Evolutionary conservation across 768 basidiomycete genomes (phyloP).

Genomic region (Gelatoporia subvermispora): DNA sequence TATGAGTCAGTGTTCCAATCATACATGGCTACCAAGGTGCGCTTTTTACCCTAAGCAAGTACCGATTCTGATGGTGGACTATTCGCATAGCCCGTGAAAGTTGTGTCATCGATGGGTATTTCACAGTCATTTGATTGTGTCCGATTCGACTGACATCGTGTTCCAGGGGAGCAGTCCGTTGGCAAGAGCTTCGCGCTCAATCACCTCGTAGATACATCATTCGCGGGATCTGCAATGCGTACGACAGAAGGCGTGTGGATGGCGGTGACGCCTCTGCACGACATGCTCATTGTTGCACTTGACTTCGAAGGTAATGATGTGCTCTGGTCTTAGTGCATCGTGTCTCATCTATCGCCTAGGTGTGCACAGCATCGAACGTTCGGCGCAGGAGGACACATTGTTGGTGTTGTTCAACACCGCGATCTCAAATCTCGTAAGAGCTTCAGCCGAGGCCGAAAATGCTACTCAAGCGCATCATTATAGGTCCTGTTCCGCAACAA

Average conservation of each 20-base stretch:
- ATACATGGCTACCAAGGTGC: constrained; percentile 53
- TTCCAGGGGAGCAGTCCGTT: constrained; percentile 54
- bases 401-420: constrained; percentile 64
- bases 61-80: background rate
- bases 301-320: constrained; percentile 56
- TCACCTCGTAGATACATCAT: constrained; percentile 59
- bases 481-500: constrained; percentile 65
- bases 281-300: constrained; percentile 49
- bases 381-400: constrained; percentile 58
- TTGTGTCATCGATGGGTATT: constrained; percentile 61
- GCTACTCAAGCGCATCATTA: background rate
- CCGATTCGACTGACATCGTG: background rate
- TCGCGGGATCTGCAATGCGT: constrained; percentile 63
- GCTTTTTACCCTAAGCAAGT: background rate
- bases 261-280: constrained; percentile 57
- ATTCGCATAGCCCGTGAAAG: constrained; percentile 46
- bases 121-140: background rate
- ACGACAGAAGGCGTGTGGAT: constrained; percentile 66
- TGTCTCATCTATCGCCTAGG: constrained; percentile 26
- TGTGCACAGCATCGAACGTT: constrained; percentile 60
- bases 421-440: constrained; percentile 53
- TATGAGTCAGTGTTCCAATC: constrained; percentile 61
- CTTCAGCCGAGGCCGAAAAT: too few species aligned
- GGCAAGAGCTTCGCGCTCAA: constrained; percentile 58
- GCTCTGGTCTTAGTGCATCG: background rate